Evolutionary conservation across 1,284 basidiomycete species (phyloP).

Genomic region (Papiliotrema laurentii): DNA sequence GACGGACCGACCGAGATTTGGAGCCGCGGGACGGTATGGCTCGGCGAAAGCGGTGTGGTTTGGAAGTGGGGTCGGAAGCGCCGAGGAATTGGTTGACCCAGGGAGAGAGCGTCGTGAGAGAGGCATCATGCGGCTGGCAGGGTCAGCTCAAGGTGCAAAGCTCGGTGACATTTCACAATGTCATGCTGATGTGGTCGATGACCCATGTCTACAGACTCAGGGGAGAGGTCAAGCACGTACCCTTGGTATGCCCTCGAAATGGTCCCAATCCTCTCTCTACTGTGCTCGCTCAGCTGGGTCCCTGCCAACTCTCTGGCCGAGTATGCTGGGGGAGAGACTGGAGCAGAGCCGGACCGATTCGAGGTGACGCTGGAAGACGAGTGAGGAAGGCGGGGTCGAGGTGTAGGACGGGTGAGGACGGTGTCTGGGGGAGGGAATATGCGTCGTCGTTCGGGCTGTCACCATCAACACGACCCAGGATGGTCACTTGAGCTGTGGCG

Average conservation of each 20-base stretch:
- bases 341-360: neutral
- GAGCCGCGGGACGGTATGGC: neutral
- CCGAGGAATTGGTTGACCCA: neutral
- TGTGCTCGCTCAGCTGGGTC: neutral
- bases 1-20: constrained; percentile 3
- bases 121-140: constrained; percentile 1
- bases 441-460: constrained; percentile 2
- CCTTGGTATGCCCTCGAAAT: constrained; percentile 8
- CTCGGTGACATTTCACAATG: neutral
- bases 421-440: constrained; percentile 8
- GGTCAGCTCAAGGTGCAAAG: neutral
- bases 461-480: neutral
- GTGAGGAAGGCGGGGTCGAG: neutral
- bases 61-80: neutral
- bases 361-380: neutral
- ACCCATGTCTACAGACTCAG: neutral
- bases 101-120: neutral
- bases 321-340: neutral
- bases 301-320: no score
- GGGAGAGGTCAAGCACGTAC: neutral
- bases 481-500: neutral
- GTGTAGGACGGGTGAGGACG: constrained; percentile 5
- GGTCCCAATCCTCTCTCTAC: constrained; percentile 5
- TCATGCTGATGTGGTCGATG: neutral
- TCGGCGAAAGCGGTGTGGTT: neutral